phyloP scores from a whole-genome alignment of 2,329 filamentous ascomycete genomes.

The Fusarium caatingaense region DNA sequence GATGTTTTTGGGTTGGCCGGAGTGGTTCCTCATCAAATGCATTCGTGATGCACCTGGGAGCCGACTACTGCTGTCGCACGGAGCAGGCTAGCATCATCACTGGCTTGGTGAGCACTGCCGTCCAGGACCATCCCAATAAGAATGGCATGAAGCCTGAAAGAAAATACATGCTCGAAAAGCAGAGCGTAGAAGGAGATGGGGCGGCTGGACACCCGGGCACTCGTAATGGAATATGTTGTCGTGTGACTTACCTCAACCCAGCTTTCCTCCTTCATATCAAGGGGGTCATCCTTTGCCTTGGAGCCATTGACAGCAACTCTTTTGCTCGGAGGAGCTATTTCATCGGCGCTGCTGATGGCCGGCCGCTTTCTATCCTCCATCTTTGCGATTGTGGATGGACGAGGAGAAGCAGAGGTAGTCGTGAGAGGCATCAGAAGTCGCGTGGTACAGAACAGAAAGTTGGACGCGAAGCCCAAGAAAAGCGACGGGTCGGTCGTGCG shows the following conservation, averaged over 20 bases:
- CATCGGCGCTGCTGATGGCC: slow-evolving; percentile 81
- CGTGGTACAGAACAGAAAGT: slow-evolving; percentile 53
- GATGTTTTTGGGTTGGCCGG: slow-evolving; percentile 31
- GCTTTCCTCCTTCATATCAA: slow-evolving; percentile 68
- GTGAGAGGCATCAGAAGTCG: slow-evolving; percentile 86
- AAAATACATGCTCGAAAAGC: slow-evolving; percentile 21
- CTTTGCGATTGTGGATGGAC: slow-evolving; percentile 86
- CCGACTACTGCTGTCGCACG: slow-evolving; percentile 48
- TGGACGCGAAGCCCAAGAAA: slow-evolving; percentile 52
- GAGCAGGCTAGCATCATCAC: slow-evolving; percentile 51
- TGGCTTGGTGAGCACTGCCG: slow-evolving; percentile 53
- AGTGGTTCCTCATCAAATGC: slow-evolving; percentile 37
- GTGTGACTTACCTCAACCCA: slow-evolving; percentile 73
- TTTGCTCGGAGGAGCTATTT: slow-evolving; percentile 89
- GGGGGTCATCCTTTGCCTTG: slow-evolving; percentile 66
- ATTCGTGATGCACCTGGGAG: slow-evolving; percentile 42
- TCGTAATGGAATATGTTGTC: slow-evolving; percentile 44
- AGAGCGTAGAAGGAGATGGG: slow-evolving; percentile 20
- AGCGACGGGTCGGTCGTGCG: slow-evolving; percentile 45
- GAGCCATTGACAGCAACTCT: slow-evolving; percentile 89
- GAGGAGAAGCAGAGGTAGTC: slow-evolving; percentile 76
- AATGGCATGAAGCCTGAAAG: slow-evolving; percentile 43
- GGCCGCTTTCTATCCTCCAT: slow-evolving; percentile 99
- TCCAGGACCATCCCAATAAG: slow-evolving; percentile 48
- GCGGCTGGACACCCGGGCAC: slow-evolving; percentile 24